phyloP scores from a whole-genome alignment of 2,329 filamentous ascomycete genomes.

The Aspergillus intermedius region DNA sequence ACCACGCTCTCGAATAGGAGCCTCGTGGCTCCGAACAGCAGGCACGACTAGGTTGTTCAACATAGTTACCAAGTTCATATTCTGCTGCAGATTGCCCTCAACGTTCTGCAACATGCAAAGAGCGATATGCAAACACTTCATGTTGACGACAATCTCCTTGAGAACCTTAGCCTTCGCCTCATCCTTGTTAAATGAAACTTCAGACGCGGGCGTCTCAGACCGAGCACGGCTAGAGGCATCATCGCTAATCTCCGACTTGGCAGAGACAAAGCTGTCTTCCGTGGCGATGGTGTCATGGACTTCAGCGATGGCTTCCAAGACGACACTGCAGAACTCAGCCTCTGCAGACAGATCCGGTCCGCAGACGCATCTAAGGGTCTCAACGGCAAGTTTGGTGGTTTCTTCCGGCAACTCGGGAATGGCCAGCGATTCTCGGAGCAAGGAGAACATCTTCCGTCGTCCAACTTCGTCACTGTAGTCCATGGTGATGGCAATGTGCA shows the following conservation, averaged over 20 bases:
- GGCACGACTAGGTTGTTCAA: slow-evolving; percentile 95
- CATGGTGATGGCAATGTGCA: slow-evolving; percentile 83
- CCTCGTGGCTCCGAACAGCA: slow-evolving; percentile 86
- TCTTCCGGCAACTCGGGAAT: slow-evolving; percentile 86
- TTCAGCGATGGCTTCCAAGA: slow-evolving; percentile 90
- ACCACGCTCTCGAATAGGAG: slow-evolving; percentile 83
- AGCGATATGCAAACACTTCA: slow-evolving; percentile 95
- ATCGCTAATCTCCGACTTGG: slow-evolving; percentile 73
- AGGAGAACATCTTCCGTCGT: slow-evolving; percentile 87
- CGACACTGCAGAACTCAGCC: slow-evolving; percentile 45
- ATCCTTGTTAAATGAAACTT: slow-evolving; percentile 48
- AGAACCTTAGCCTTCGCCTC: slow-evolving; percentile 63
- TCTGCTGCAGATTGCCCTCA: slow-evolving; percentile 76
- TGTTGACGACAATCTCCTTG: slow-evolving; percentile 89
- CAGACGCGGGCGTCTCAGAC: slow-evolving; percentile 49
- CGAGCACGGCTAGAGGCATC: slow-evolving; percentile 44
- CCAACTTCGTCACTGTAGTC: slow-evolving; percentile 98
- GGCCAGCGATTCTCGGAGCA: slow-evolving; percentile 78
- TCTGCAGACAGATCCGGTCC: slow-evolving; percentile 49
- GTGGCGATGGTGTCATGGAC: slow-evolving; percentile 85
- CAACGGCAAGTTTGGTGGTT: slow-evolving; percentile 78
- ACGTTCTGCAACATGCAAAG: slow-evolving; percentile 97
- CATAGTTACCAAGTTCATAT: slow-evolving; percentile 91
- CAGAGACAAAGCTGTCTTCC: slow-evolving; percentile 88
- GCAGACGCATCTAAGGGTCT: slow-evolving; percentile 76